A percentile compares a stretch with the other conserved stretches of the same genome.
phyloP scores from a whole-genome alignment of 805 yeast genomes.

The Ogataea ganodermae region DNA sequence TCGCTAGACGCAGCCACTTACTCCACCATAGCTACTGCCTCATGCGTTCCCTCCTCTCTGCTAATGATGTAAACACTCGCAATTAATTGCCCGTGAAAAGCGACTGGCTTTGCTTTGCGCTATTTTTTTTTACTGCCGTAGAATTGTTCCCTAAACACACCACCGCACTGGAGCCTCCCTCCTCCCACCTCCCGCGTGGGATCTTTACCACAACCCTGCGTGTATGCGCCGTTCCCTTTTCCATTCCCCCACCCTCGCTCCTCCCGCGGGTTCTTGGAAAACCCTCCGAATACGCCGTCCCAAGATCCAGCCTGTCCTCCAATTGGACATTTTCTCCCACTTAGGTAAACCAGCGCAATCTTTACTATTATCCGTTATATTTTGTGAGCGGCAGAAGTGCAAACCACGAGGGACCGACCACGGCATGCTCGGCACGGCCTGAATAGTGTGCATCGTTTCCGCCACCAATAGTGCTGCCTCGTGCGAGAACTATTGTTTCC shows the following conservation, averaged over 20 bases:
- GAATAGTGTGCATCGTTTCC: neutral
- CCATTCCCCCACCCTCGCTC: too few species aligned
- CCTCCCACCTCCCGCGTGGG: neutral
- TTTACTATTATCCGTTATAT: neutral
- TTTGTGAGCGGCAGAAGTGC: neutral
- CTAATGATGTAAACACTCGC: neutral
- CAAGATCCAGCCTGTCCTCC: neutral
- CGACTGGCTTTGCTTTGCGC: constrained; percentile 1
- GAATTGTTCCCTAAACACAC: neutral
- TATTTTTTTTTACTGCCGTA: constrained; percentile 5
- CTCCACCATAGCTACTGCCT: neutral
- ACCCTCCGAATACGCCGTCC: neutral
- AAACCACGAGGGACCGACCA: neutral
- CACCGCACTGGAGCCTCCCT: too few species aligned
- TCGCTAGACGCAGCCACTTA: neutral
- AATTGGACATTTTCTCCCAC: constrained; percentile 1
- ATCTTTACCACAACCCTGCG: neutral
- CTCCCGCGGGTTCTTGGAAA: neutral
- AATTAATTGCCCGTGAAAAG: neutral
- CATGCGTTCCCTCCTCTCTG: neutral
- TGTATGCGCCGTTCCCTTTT: neutral
- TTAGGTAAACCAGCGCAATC: neutral
- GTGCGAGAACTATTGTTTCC: neutral
- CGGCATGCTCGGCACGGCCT: constrained; percentile 15
- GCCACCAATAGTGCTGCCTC: neutral